Base-by-base conservation (phyloP, 805 yeast genomes). In the Starmerella khaoyaiensis region DNA sequence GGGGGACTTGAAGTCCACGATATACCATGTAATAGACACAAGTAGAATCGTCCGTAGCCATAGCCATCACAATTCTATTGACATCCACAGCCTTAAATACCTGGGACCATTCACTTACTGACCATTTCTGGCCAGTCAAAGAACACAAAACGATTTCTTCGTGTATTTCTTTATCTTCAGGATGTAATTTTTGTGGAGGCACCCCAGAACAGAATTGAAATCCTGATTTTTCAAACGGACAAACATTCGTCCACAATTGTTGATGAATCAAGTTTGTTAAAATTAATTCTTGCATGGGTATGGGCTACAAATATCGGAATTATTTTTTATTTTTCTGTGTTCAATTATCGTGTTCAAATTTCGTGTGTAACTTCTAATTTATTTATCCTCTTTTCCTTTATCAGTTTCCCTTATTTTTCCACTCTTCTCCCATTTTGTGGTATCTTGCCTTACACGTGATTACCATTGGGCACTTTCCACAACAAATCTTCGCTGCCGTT, bases 11-110 rank as follows among this genome's bases (percentile, higher is more conserved):
- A 21, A 63, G 47, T 3, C 64, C 66, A 20, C 53, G 46, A 38
- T 62, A 55, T 19, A 63, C 58, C 27, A 63, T 48, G 37, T 63
- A 63, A 43, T 61, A 63, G 4, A 67, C 69, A 35, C 63, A 58
- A 3, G 68, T 62, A 3, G 64, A 57, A 39, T 63, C 67, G 23
- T 55, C 49, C 7, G 65, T 56, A n/a, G 58, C 54, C 57, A 63
- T 52, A 4, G 64, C 67, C 64, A 63, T 59, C 2, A 61, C 45
- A 5, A 63, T 31, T 14, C 67, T 46, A 12, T 36, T 31, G 12
- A 32, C 22, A 17, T 30, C 26, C 6, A 41, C 33, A 3, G 50
- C 46, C 21, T 41, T 44, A 41, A 61, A 61, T n/a, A 54, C 53
- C 12, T 45, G 36, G 7, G 49, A 47, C 63, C 61, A 56, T 39